Base-by-base conservation (phyloP, 2,329 filamentous ascomycete genomes). In the Ceratocystis cacaofunesta region DNA sequence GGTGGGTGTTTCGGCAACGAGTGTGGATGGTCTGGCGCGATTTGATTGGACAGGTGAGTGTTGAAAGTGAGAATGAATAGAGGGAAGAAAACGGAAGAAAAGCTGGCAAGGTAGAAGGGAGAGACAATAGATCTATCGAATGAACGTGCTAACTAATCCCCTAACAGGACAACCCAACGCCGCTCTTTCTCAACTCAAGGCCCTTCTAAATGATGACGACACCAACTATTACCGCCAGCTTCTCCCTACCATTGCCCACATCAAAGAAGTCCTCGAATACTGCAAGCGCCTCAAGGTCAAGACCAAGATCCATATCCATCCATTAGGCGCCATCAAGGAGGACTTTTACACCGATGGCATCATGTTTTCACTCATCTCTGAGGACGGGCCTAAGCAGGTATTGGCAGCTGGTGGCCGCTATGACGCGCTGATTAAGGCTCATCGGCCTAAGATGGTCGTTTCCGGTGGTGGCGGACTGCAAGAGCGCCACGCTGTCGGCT, bases 331-430 rank as follows among this genome's bases (percentile, higher is more conserved):
- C 73, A 83, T 95, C 71, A 95, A 95, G 71, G 92, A 96, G 72
- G 88, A 87, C 66, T 96, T 97, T 73, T 99, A 94, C 74, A 79
- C 83, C 19, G 88, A 88, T 0, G 92, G 92, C 6, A 79, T 97
- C 32, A 78, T 97, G 55, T 97, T 99, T 73, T 89, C 95, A 68
- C 96, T 91, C 71, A 77, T 96, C 1, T 90, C 92, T 69, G 92
- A 97, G 73, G 86, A 83, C 68, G 95, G 90, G 73, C 83, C 87
- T 68, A 86, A 83, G 70, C 88, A 94, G 70, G 89, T 97, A 0
- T 90, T 97, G 71, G 94, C 92, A 5, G 94, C 92, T 41, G 94
- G 95, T 62, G 94, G 94, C 1, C 85, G 94, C 61, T 99, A 99
- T 73, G 95, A 99, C 73, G 85, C 85, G 61, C 78, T 99, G 22